Percentiles rank a stretch among this genome's conserved stretches.
phyloP scores from a whole-genome alignment of 352 stramenopile genomes.

The Thraustotheca clavata region DNA sequence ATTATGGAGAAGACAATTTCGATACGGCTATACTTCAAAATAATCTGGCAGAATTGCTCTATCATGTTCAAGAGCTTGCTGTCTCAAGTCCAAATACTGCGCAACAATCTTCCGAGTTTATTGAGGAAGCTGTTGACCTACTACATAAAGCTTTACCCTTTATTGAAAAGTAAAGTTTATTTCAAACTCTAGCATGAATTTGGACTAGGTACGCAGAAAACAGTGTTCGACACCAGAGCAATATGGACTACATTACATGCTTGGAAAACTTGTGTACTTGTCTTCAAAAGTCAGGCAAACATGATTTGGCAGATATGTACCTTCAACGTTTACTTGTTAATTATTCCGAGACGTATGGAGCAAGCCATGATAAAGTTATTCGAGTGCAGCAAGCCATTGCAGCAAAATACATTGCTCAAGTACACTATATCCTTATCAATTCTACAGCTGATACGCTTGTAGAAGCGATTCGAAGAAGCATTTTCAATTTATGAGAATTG shows the following conservation, averaged over 20 bases:
- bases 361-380: conserved; percentile 43
- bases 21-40: conserved; percentile 18
- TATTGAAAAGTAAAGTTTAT: neutral
- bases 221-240: neutral
- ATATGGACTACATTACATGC: neutral
- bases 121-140: conserved; percentile 5
- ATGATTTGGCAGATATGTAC: conserved; percentile 13
- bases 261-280: conserved; percentile 21
- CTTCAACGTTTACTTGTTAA: conserved; percentile 29
- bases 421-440: conserved; percentile 12
- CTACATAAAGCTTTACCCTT: neutral
- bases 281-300: conserved; percentile 4
- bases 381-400: conserved; percentile 32
- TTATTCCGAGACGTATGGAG: conserved; percentile 33
- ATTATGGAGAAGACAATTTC: neutral
- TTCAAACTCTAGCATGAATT: too few relatives aligned
- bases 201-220: neutral
- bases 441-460: neutral
- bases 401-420: conserved; percentile 33
- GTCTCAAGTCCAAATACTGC: neutral
- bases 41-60: conserved; percentile 5
- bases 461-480: conserved; percentile 40
- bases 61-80: neutral
- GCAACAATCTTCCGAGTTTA: too few relatives aligned
- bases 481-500: conserved; percentile 31